phyloP scores from a whole-genome alignment of 1,284 basidiomycete genomes.

The Phellinidium pouzarii region DNA sequence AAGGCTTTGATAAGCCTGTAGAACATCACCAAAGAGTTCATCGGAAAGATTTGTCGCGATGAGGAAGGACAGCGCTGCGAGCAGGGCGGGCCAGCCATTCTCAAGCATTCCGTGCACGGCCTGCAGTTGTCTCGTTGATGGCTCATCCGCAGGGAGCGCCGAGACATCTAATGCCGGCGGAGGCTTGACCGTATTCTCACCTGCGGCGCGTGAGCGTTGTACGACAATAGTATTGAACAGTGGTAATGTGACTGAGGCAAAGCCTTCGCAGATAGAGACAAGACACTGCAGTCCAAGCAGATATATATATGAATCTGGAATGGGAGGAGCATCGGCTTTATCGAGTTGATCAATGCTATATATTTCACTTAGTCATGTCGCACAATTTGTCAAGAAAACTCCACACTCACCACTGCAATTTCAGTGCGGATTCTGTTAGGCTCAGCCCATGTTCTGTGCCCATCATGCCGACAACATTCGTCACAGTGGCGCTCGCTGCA shows the following conservation, averaged over 20 bases:
- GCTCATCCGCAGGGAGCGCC: constrained; percentile 51
- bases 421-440: constrained; percentile 68
- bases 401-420: constrained; percentile 70
- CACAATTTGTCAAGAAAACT: too few species aligned
- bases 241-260: constrained; percentile 67
- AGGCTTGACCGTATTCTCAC: constrained; percentile 61
- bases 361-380: constrained; percentile 5
- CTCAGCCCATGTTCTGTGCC: constrained; percentile 63
- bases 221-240: constrained; percentile 62
- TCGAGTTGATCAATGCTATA: constrained; percentile 90
- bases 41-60: constrained; percentile 87
- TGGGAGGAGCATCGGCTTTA: constrained; percentile 88
- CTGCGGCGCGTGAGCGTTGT: constrained; percentile 57
- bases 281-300: constrained; percentile 87
- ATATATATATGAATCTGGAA: constrained; percentile 90
- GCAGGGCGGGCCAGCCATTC: constrained; percentile 82
- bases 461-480: constrained; percentile 67
- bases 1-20: constrained; percentile 77
- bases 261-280: constrained; percentile 82
- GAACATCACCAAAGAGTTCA: constrained; percentile 78
- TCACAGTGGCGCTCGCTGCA: constrained; percentile 75
- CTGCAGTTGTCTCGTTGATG: constrained; percentile 46
- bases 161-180: constrained; percentile 67
- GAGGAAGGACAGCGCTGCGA: constrained; percentile 84
- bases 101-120: constrained; percentile 76